Evolutionary conservation across 163 green algal species (phyloP), one percentile per base, ranked within the genome.

Genomic region (Smithsoniella earleae): DNA sequence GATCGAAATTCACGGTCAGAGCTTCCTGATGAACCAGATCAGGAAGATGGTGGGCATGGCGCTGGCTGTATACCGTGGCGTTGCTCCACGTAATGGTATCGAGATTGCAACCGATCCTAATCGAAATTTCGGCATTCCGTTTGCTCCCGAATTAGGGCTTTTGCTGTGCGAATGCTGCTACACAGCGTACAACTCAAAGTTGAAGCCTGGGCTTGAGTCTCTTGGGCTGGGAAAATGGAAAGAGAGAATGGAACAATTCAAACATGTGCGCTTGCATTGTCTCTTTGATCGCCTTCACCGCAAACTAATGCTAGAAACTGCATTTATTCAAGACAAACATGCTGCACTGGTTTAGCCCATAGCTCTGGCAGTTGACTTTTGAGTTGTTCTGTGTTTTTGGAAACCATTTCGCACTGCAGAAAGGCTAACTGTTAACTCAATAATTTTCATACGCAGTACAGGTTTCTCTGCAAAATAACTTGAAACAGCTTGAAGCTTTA

Each of bases 11-110:
- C 36, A 96, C 30, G 93, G 93, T 2, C 88, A 95, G 81, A 90
- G 80, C 75, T 98, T 98, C 82, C 93, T 98, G 80, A 84, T 97
- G 75, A 86, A 98, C 83, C 93, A 98, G 82, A 98, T 98, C 76
- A 83, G 93, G 18, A 96, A 96, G 73, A 96, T 98, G 90, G 77
- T 93, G 31, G 91, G 92, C 36, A 83, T 94, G 75, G 89, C 85
- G 10, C 49, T 97, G 46, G 92, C 92, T 4, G 82, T 95, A 8
- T 81, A 84, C 27, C 85, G 91, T 1, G 86, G 87, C 1, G 40
- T 74, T 2, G 86, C 86, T 0, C 74, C 86, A 0, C 66, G 77
- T 6, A 79, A 81, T 2, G 78, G 75, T 58, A 77, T 94, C 4
- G 16, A 66, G 3, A 66, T 86, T 3, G 88, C 88, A 2, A 75